Evolutionary conservation across 2,329 filamentous ascomycete species (phyloP).

Genomic region (Pyrenochaeta sp.): DNA sequence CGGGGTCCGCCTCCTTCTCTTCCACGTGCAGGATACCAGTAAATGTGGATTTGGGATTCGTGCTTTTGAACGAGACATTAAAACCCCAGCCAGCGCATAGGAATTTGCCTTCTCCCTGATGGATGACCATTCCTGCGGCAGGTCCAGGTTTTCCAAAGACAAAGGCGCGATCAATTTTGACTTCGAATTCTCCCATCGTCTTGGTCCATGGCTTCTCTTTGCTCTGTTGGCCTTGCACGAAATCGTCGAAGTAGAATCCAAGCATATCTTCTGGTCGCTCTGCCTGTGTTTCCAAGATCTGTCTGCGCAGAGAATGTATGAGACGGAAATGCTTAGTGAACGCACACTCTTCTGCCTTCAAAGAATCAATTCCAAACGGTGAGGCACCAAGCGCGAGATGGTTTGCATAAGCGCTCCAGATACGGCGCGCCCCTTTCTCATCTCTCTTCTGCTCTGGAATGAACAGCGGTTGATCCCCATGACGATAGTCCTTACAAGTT

Average conservation of each 20-base stretch:
- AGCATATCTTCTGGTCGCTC: constrained; percentile 36
- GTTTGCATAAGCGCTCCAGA: constrained; percentile 36
- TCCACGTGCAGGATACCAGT: constrained; percentile 54
- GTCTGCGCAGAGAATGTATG: constrained; percentile 41
- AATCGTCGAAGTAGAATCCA: constrained; percentile 56
- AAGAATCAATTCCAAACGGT: constrained; percentile 52
- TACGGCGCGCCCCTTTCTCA: constrained; percentile 42
- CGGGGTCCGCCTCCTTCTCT: constrained; percentile 51
- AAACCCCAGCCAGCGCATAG: constrained; percentile 57
- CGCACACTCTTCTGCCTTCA: constrained; percentile 40
- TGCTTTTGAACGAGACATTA: constrained; percentile 44
- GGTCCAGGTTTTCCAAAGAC: constrained; percentile 55
- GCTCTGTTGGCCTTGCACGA: constrained; percentile 35
- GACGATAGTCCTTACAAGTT: constrained; percentile 55
- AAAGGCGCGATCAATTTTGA: constrained; percentile 54
- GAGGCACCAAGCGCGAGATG: constrained; percentile 26
- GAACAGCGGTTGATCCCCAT: constrained; percentile 56
- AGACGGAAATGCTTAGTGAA: constrained; percentile 53
- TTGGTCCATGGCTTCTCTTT: constrained; percentile 38
- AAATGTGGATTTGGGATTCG: constrained; percentile 43
- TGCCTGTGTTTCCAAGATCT: constrained; percentile 53
- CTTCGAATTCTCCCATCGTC: constrained; percentile 45
- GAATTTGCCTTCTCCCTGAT: constrained; percentile 50
- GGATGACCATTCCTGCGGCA: constrained; percentile 54
- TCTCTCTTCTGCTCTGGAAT: constrained; percentile 62